Evolutionary conservation across 2,329 filamentous ascomycete genomes (phyloP), one percentile per base, ranked within the genome.

Genomic region (Hymenoscyphus occultus): DNA sequence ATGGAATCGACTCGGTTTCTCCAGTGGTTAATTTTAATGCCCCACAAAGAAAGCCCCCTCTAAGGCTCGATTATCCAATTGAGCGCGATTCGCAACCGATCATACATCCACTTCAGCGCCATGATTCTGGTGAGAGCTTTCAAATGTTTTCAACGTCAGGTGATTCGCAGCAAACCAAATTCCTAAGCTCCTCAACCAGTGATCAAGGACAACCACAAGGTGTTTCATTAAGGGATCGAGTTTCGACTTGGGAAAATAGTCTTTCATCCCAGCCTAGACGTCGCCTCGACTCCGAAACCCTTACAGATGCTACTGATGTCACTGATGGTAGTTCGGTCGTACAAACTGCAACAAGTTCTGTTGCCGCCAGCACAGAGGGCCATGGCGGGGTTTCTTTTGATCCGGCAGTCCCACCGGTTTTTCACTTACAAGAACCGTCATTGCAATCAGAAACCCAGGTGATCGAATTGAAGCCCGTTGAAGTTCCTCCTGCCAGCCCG

Each of bases 111-210:
- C 65, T 69, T 19, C 78, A 74, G n/a, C 78, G 85, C 3, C 81
- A 86, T 57, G 82, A 87, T 71, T 88, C 86, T 0, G 81, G 82
- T 7, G 85, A 86, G 58, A 87, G 84, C 69, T 84, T 85, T 62
- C 77, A 85, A 61, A 81, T 87, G 74, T 87, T 88, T 69, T 86
- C 84, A 16, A 80, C 84, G 3, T 87, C 86, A 0, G 81, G 82
- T 65, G 78, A 81, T 19, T 78, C 78, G 14, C 76, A 78, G 59
- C 68, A 77, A n/a, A 76, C 77, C 0, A 75, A 75, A 2, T 71
- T 79, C 13, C 74, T 78, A 3, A 74, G 71, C 39, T 80, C 79
- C 0, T 78, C 78, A 5, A 71, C 66, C 31, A 74, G 73, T 9
- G 74, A 75, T 40, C 63, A 65, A 35, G 65, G 66, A 5, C 48